Percentiles rank a stretch among this genome's conserved stretches.
phyloP scores from a whole-genome alignment of 805 yeast species.

The Candida golubevii region DNA sequence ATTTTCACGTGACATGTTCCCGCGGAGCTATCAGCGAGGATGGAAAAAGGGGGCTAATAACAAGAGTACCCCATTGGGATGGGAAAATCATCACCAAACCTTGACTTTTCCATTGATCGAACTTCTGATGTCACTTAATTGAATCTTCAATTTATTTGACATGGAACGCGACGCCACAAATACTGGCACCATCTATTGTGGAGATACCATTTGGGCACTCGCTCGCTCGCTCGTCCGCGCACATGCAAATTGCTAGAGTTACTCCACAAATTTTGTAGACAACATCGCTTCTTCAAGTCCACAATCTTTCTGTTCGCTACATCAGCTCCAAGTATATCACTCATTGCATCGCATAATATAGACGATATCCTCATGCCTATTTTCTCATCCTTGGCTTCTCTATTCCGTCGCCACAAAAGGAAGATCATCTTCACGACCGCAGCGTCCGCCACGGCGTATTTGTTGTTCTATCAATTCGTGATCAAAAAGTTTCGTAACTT shows the following conservation, averaged over 20 bases:
- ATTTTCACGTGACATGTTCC: no score
- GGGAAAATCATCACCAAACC: no score
- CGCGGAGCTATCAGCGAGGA: no score
- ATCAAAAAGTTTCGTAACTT: slow-evolving; percentile 36
- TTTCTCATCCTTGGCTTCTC: slow-evolving; percentile 37
- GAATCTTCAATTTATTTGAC: no score
- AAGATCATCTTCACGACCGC: slow-evolving; percentile 33
- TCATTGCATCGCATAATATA: neutral
- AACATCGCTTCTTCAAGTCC: neutral
- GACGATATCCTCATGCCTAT: slow-evolving; percentile 27
- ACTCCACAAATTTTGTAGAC: neutral
- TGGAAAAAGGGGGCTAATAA: no score
- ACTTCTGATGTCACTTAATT: no score
- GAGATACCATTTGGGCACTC: no score
- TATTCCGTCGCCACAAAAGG: slow-evolving; percentile 38
- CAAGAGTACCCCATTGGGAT: no score
- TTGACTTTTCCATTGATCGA: no score
- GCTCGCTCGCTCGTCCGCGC: neutral
- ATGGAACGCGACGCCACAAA: no score
- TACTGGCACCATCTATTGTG: no score
- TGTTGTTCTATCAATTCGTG: slow-evolving; percentile 35
- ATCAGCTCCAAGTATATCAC: neutral
- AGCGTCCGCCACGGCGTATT: slow-evolving; percentile 32
- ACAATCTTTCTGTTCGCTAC: no score
- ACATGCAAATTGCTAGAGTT: neutral